phyloP scores from a whole-genome alignment of 352 stramenopile species.

The Aphanomyces cochlioides region DNA sequence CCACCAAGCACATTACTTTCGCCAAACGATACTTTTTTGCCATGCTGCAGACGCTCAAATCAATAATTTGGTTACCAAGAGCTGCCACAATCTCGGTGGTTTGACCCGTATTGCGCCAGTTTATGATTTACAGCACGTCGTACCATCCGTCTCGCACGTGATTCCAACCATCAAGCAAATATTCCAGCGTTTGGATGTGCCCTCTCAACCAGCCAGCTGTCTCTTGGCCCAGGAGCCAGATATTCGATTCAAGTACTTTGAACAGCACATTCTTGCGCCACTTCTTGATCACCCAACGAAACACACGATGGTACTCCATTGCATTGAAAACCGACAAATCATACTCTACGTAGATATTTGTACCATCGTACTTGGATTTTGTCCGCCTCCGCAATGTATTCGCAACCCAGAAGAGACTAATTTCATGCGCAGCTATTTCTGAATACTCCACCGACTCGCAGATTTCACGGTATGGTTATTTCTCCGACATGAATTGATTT shows the following conservation, averaged over 20 bases:
- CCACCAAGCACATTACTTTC: constrained; percentile 63
- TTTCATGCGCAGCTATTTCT: constrained; percentile 61
- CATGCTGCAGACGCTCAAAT: constrained; percentile 59
- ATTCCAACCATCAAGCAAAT: constrained; percentile 74
- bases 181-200: constrained; percentile 67
- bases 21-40: constrained; percentile 66
- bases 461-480: constrained; percentile 44
- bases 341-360: constrained; percentile 45
- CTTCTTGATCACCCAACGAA: constrained; percentile 63
- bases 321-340: neutral
- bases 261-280: constrained; percentile 70
- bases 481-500: neutral
- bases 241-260: constrained; percentile 69
- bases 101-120: constrained; percentile 51
- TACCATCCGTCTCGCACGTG: constrained; percentile 53
- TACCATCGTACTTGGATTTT: constrained; percentile 83
- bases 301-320: constrained; percentile 45
- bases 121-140: constrained; percentile 38
- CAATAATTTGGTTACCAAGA: constrained; percentile 55
- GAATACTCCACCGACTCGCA: constrained; percentile 70
- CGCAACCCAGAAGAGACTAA: constrained; percentile 67
- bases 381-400: constrained; percentile 84
- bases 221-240: constrained; percentile 44
- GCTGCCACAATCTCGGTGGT: constrained; percentile 53
- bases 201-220: constrained; percentile 14